phyloP scores from a whole-genome alignment of 2,329 filamentous ascomycete genomes.

The Cordyceps cicadae region DNA sequence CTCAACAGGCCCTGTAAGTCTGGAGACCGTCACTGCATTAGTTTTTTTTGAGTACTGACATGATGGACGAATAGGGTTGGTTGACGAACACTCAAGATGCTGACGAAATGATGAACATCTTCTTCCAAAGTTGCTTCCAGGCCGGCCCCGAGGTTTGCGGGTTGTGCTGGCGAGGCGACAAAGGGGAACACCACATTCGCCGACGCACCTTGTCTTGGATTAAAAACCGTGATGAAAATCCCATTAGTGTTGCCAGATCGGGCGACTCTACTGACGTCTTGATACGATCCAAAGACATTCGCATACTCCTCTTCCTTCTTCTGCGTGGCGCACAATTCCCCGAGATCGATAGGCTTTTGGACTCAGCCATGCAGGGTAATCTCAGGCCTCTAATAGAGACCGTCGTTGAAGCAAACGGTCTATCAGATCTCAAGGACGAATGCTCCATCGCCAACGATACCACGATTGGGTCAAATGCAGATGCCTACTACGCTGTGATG shows the following conservation, averaged over 20 bases:
- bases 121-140: slow-evolving; percentile 29
- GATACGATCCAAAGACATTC: neutral
- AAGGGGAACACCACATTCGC: slow-evolving; percentile 20
- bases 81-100: slow-evolving; percentile 29
- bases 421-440: neutral
- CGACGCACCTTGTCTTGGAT: slow-evolving; percentile 26
- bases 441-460: neutral
- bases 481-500: slow-evolving; percentile 16
- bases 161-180: slow-evolving; percentile 21
- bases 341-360: neutral
- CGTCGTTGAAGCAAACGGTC: rapidly evolving
- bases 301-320: neutral
- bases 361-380: neutral
- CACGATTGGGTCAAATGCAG: neutral
- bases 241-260: neutral
- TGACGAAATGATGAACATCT: slow-evolving; percentile 25
- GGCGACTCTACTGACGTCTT: neutral
- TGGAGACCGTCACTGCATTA: too few relatives aligned
- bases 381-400: neutral
- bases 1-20: slow-evolving; percentile 21
- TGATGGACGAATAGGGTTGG: slow-evolving; percentile 24
- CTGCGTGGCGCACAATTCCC: neutral
- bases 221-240: neutral
- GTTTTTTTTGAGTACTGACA: neutral
- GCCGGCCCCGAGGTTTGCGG: slow-evolving; percentile 21